Evolutionary conservation across 2,329 filamentous ascomycete genomes (phyloP), one percentile per base, ranked within the genome.

Genomic region (Knoxdaviesia capensis): DNA sequence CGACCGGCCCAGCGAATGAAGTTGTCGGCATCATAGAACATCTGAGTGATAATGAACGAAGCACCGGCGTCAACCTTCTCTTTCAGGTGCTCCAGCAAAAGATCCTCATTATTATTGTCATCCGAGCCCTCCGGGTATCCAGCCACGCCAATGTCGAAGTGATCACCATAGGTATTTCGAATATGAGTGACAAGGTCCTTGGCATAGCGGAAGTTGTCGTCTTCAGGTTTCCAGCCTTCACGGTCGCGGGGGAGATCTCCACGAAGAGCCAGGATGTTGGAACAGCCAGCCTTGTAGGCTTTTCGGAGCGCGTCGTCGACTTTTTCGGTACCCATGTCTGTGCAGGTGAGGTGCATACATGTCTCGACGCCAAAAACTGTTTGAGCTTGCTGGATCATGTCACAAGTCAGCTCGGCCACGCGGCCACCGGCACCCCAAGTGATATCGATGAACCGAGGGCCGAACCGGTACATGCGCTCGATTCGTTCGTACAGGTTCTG

Each of bases 401-500:
- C 90, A 60, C 82, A 87, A 36, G 90, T 98, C 53, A 98, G 65
- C 56, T 93, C 80, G 43, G 88, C 90, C 51, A 90, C 75, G 50
- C 82, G 78, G 39, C 90, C 90, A 51, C 90, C 90, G 41, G 90
- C 90, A 48, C 92, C 92, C 90, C 90, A 98, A 48, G 90, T 98
- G 54, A 98, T 81, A 61, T 98, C 90, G 58, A 98, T 86, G 66
- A 98, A 98, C 54, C 87, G 80, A 48, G 88, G 90, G 2, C 86
- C 90, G 48, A 92, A 74, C 54, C 80, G 75, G 61, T 94, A 86
- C 90, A 98, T 98, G 62, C 87, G 86, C 63, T 98, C 90, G 83
- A 98, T 96, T 52, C 90, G 84, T 53, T 98, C 90, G 69, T 98
- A 98, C 45, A 98, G 77, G 60, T 98, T 98, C 65, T 98, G 90